Evolutionary conservation across 2,329 filamentous ascomycete genomes (phyloP).

Genomic region (Claviceps arundinis): DNA sequence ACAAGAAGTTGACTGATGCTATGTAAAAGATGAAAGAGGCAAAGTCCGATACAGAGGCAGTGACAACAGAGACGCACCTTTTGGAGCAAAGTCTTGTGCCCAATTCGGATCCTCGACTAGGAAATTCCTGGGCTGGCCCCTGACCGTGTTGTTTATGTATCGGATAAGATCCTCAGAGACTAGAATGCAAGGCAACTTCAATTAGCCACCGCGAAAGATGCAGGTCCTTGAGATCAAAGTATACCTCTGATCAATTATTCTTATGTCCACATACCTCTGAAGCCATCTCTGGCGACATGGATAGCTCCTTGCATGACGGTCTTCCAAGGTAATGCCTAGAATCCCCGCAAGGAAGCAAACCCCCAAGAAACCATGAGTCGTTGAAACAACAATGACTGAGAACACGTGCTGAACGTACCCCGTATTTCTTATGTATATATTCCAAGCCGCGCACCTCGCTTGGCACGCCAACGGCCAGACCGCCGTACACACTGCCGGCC

Average conservation of each 20-base stretch:
- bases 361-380: background rate
- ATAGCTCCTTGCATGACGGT: conserved; percentile 62
- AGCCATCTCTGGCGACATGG: conserved; percentile 59
- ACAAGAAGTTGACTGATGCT: background rate
- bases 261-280: conserved; percentile 28
- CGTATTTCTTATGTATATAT: conserved; percentile 61
- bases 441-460: conserved; percentile 69
- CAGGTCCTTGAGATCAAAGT: too few species aligned
- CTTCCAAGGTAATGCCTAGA: conserved; percentile 49
- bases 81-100: conserved; percentile 79
- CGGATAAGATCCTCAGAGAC: conserved; percentile 61
- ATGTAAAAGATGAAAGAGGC: background rate
- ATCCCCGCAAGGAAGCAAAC: background rate
- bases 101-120: conserved; percentile 62
- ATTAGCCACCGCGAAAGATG: background rate
- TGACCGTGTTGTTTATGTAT: conserved; percentile 50
- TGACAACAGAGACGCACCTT: conserved; percentile 30
- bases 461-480: conserved; percentile 58
- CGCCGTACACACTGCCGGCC: conserved; percentile 53
- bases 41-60: too few species aligned
- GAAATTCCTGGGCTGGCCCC: conserved; percentile 37
- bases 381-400: too few species aligned
- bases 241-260: background rate
- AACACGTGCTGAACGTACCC: conserved; percentile 24
- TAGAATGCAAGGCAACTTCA: conserved; percentile 6